phyloP scores from a whole-genome alignment of 768 basidiomycete species.

The Agrocybe chaxingu region DNA sequence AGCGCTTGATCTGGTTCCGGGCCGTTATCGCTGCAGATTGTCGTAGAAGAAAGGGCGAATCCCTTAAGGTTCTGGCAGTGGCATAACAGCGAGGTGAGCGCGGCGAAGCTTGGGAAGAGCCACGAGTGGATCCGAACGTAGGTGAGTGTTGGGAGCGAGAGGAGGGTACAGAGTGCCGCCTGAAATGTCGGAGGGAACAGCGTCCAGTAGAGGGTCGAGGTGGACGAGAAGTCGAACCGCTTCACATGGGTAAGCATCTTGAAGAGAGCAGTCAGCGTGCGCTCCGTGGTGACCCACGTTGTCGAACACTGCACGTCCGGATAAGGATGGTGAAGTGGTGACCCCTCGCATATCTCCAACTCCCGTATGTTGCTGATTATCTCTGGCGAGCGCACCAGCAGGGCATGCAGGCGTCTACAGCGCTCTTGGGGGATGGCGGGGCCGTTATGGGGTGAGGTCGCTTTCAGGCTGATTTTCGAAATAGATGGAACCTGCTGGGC shows the following conservation, averaged over 20 bases:
- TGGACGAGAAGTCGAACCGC: conserved; percentile 35
- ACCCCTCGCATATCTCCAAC: conserved; percentile 37
- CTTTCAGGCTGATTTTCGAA: conserved; percentile 36
- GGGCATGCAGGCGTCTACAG: conserved; percentile 32
- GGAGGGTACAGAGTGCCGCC: conserved; percentile 30
- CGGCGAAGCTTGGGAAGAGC: conserved; percentile 33
- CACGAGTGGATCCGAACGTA: conserved; percentile 39
- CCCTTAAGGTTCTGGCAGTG: conserved; percentile 32
- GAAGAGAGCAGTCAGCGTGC: conserved; percentile 33
- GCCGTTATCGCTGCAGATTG: conserved; percentile 21
- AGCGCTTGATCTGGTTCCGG: conserved; percentile 6
- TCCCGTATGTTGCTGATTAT: conserved; percentile 32
- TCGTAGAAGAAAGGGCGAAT: conserved; percentile 33
- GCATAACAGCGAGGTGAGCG: conserved; percentile 30
- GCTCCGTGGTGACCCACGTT: conserved; percentile 37
- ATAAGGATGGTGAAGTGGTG: conserved; percentile 26
- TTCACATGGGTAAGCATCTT: conserved; percentile 32
- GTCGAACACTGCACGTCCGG: conserved; percentile 26
- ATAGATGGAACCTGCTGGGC: conserved; percentile 36
- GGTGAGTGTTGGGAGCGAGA: conserved; percentile 30
- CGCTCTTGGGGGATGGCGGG: conserved; percentile 26
- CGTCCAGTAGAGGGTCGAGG: conserved; percentile 33
- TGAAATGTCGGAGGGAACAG: conserved; percentile 31
- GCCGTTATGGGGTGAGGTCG: conserved; percentile 21
- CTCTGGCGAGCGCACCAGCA: conserved; percentile 29